These are phyloP conservation scores for Aspergillus chevalieri DNA, from an alignment of 2,329 filamentous ascomycete genomes.

Conservation along the genomic window DNA sequence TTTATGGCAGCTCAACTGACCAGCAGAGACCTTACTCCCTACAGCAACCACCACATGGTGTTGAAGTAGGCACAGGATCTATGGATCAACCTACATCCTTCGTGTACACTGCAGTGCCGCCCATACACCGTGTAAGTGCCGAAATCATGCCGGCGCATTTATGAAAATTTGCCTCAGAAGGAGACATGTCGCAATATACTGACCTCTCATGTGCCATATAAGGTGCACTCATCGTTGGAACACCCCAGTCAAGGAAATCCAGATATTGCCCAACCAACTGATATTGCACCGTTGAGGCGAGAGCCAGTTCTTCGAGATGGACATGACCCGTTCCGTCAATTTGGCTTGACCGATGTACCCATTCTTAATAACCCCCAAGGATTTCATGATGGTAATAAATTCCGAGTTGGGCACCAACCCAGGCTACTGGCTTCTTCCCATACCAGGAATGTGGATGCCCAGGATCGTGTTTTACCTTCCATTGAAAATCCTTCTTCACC, in stretches of 20 bases:
- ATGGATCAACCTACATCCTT: slow-evolving; percentile 5
- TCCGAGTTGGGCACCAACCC: slow-evolving; percentile 12
- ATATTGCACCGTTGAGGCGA: slow-evolving; percentile 17
- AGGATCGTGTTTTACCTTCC: slow-evolving; percentile 30
- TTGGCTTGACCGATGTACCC: slow-evolving; percentile 19
- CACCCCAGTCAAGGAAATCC: slow-evolving; percentile 11
- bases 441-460: slow-evolving; percentile 14
- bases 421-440: slow-evolving; percentile 11
- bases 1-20: slow-evolving; percentile 7
- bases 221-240: slow-evolving; percentile 13
- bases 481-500: slow-evolving; percentile 25
- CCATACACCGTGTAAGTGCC: slow-evolving; percentile 15
- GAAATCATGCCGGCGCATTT: not conserved
- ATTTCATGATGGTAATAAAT: slow-evolving; percentile 10
- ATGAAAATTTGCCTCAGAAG: not conserved
- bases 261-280: slow-evolving; percentile 17
- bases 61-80: slow-evolving; percentile 7
- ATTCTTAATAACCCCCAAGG: slow-evolving; percentile 26
- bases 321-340: slow-evolving; percentile 11
- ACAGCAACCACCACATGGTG: slow-evolving; percentile 14
- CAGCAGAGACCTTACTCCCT: slow-evolving; percentile 13
- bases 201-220: slow-evolving; percentile 20
- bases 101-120: slow-evolving; percentile 11
- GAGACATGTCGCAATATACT: slow-evolving; percentile 11
- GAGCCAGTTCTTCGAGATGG: slow-evolving; percentile 12